A percentile compares a stretch with the other conserved stretches of the same genome.
Evolutionary conservation across 169 alveolate species (phyloP).

Genomic region (Plasmodium blacklocki): DNA sequence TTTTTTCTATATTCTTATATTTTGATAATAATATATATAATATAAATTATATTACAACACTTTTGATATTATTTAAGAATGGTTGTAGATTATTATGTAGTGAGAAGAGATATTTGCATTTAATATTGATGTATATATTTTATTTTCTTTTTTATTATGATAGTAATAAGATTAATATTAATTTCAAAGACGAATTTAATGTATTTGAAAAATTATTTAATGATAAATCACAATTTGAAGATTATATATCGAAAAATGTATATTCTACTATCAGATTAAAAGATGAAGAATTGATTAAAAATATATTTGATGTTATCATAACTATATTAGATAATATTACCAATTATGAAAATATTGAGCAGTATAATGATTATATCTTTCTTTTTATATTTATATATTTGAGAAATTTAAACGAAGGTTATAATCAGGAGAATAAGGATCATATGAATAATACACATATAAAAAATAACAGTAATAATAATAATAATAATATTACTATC

Average conservation of each 20-base stretch:
- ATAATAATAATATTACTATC: not conserved
- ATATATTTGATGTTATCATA: conserved; percentile 11
- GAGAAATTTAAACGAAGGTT: not conserved
- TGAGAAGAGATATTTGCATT: conserved; percentile 4
- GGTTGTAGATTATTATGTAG: conserved; percentile 4
- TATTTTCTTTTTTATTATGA: conserved; percentile 28
- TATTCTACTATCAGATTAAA: conserved; percentile 24
- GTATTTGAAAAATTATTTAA: conserved; percentile 12
- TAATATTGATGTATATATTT: conserved; percentile 21
- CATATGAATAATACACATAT: too few relatives aligned
- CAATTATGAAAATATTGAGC: not conserved
- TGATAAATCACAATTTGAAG: conserved; percentile 23
- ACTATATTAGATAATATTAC: conserved; percentile 20
- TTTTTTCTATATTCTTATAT: conserved; percentile 41
- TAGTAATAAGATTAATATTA: not conserved
- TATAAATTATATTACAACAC: conserved; percentile 24
- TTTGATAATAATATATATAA: conserved; percentile 51
- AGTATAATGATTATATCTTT: conserved; percentile 42
- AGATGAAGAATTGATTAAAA: conserved; percentile 35
- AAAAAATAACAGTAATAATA: not conserved
- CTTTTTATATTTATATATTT: conserved; percentile 31
- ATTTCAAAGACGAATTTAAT: conserved; percentile 22
- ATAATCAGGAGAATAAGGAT: not conserved
- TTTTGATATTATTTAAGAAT: conserved; percentile 28
- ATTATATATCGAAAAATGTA: conserved; percentile 15